These are phyloP conservation scores for Clonostachys solani DNA, from an alignment of 2,329 filamentous ascomycete genomes.

Conservation along the genomic window DNA sequence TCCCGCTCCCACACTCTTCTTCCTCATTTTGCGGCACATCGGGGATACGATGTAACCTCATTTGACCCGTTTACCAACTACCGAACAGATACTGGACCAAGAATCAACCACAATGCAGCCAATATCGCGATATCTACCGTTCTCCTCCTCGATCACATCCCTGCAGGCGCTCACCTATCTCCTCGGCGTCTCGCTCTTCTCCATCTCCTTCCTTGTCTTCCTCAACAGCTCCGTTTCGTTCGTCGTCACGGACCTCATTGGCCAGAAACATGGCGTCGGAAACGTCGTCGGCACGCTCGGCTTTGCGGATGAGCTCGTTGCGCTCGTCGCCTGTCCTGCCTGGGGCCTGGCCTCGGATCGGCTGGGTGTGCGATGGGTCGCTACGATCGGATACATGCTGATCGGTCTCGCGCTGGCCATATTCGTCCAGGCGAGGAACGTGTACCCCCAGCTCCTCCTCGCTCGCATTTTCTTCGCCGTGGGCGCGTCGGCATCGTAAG, in stretches of 20 bases:
- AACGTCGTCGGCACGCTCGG: slow-evolving; percentile 81
- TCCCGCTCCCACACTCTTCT: too few relatives aligned
- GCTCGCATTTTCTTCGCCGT: slow-evolving; percentile 84
- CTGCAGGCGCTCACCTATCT: slow-evolving; percentile 71
- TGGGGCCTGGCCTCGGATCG: slow-evolving; percentile 79
- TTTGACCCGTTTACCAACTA: too few relatives aligned
- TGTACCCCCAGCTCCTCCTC: slow-evolving; percentile 85
- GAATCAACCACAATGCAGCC: slow-evolving; percentile 19
- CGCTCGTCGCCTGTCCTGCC: slow-evolving; percentile 71
- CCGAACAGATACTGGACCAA: background rate
- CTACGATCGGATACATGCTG: slow-evolving; percentile 75
- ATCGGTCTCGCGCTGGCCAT: slow-evolving; percentile 73
- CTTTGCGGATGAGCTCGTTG: slow-evolving; percentile 80
- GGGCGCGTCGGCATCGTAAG: slow-evolving; percentile 82
- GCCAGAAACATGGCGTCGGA: slow-evolving; percentile 67
- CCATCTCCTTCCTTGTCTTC: slow-evolving; percentile 86
- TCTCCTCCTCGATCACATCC: slow-evolving; percentile 54
- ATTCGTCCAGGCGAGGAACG: slow-evolving; percentile 80
- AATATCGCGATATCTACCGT: slow-evolving; percentile 47
- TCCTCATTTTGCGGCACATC: too few relatives aligned
- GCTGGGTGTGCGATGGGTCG: slow-evolving; percentile 68
- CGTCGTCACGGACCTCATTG: slow-evolving; percentile 78
- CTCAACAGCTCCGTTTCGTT: slow-evolving; percentile 82
- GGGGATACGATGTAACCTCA: too few relatives aligned
- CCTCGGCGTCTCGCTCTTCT: slow-evolving; percentile 78